Base-by-base conservation (phyloP, 2,329 filamentous ascomycete genomes). In the Acephala macrosclerotiorum region DNA sequence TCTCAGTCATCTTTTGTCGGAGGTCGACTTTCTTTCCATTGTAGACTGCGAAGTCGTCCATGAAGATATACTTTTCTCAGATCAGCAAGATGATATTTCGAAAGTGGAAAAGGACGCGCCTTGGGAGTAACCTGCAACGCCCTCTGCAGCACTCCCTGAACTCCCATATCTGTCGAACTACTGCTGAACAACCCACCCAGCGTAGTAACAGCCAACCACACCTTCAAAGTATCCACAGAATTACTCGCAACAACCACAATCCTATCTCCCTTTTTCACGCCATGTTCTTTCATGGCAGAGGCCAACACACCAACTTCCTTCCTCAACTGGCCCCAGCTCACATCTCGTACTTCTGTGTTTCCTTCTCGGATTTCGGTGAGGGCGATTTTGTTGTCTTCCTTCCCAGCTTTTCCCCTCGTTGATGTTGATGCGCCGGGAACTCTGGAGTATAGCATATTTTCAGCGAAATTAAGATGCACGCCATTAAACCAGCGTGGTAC, bases 131-230 rank as follows among this genome's bases (percentile, higher is more conserved):
- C 88, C 80, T 96, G 92, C 58, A 89, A 79, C 29, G 92, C 82
- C 38, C 93, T 82, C 77, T 96, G 91, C 71, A 96, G 73, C 20
- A 96, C 85, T 0, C 92, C 93, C 68, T 89, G 89, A 16, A 90
- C 88, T 0, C 93, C 93, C 89, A 96, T 96, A 77, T 96, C 93
- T 0, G 93, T 95, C 8, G 89, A 92, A 61, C 87, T 90, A 57
- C 87, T 91, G 70, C 88, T 91, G 75, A 96, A 96, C 0, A 96
- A 76, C 0, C 84, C 93, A 0, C 93, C 93, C 1, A 96, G 73
- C 77, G 90, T 89, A 0, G 85, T 86, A 0, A 88, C 84, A 0
- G 91, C 92, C 65, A 93, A 80, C 74, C 92, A 91, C 1, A 93
- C 86, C 1, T 89, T 81, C 63, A 94, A 79, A 0, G 92, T 94